These are phyloP conservation scores for Colletotrichum sp. DNA, from an alignment of 2,329 filamentous ascomycete genomes.

Conservation along the genomic window DNA sequence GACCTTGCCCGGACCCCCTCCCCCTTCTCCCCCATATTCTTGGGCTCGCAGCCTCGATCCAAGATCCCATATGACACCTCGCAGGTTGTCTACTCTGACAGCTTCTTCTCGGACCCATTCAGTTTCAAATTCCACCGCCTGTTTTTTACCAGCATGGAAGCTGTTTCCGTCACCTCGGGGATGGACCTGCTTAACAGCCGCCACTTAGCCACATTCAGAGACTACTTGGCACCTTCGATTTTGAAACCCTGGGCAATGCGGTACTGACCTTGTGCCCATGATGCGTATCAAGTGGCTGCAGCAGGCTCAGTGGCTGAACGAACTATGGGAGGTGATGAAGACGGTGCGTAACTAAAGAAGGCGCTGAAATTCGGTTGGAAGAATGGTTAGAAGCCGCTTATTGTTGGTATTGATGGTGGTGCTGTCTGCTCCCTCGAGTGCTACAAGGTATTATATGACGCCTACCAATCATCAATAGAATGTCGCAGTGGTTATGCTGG, in stretches of 20 bases:
- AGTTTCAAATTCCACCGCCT: not conserved
- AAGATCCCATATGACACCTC: not conserved
- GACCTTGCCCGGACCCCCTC: not conserved
- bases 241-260: not conserved
- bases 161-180: not conserved
- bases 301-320: not conserved
- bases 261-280: too few species aligned
- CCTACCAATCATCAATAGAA: not conserved
- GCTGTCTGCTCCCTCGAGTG: not conserved
- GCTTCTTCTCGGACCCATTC: not conserved
- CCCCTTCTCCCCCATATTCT: not conserved
- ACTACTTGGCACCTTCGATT: not conserved
- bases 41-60: not conserved
- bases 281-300: not conserved
- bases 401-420: not conserved
- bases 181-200: not conserved
- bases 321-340: not conserved
- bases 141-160: not conserved
- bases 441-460: not conserved
- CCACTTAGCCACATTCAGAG: not conserved
- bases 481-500: not conserved
- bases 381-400: not conserved
- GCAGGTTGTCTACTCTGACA: not conserved
- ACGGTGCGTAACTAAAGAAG: not conserved
- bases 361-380: not conserved